Conservation (phyloP, 495 filamentous ascomycete species). For the Penicillium fimorum region DNA sequence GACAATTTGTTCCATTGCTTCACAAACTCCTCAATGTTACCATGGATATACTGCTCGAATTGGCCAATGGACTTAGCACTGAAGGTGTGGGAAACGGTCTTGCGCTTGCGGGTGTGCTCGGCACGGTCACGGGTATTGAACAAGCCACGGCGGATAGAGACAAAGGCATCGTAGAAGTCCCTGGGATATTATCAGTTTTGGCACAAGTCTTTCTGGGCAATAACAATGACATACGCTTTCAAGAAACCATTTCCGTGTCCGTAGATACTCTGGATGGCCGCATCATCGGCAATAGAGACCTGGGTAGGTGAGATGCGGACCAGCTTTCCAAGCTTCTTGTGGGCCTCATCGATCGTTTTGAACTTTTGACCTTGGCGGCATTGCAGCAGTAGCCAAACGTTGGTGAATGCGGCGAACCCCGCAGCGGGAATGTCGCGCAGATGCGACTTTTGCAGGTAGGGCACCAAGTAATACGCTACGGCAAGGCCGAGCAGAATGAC, state of each 20-base stretch:
- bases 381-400: slow-evolving; percentile 75
- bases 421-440: slow-evolving; percentile 68
- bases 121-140: slow-evolving; percentile 86
- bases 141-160: slow-evolving; percentile 78
- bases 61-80: slow-evolving; percentile 75
- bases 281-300: slow-evolving; percentile 58
- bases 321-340: slow-evolving; percentile 66
- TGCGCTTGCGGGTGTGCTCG: slow-evolving; percentile 87
- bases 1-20: slow-evolving; percentile 65
- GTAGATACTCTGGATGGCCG: slow-evolving; percentile 56
- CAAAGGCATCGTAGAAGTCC: slow-evolving; percentile 89
- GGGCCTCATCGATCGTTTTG: slow-evolving; percentile 63
- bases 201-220: background rate
- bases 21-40: slow-evolving; percentile 74
- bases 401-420: slow-evolving; percentile 64
- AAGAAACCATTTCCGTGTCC: slow-evolving; percentile 71
- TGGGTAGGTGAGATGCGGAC: slow-evolving; percentile 61
- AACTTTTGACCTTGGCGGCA: slow-evolving; percentile 66
- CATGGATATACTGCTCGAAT: slow-evolving; percentile 87
- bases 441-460: slow-evolving; percentile 64
- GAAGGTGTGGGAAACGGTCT: slow-evolving; percentile 86
- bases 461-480: slow-evolving; percentile 62
- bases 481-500: slow-evolving; percentile 55
- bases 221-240: slow-evolving; percentile 55
- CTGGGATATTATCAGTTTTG: slow-evolving; percentile 27